These are phyloP conservation scores for Macrophomina phaseolina DNA, from an alignment of 2,329 filamentous ascomycete species.

Conservation along the genomic window DNA sequence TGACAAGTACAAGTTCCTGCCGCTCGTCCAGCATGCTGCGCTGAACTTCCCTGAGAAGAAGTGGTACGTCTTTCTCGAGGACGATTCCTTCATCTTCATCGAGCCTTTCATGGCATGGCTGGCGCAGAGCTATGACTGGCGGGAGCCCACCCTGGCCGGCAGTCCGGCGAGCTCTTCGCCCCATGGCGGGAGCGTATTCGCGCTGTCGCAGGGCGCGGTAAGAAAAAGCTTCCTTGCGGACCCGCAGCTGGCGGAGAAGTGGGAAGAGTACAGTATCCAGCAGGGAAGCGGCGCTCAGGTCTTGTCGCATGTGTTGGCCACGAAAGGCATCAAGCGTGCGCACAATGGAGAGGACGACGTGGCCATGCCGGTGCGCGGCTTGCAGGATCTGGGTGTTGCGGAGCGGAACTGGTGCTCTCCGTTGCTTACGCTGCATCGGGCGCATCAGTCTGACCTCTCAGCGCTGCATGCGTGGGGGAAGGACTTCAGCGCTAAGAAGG, in stretches of 20 bases:
- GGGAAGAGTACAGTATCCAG: conserved; percentile 39
- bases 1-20: conserved; percentile 65
- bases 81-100: conserved; percentile 46
- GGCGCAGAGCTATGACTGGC: conserved; percentile 40
- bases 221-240: conserved; percentile 38
- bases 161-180: conserved; percentile 48
- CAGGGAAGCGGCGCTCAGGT: conserved; percentile 46
- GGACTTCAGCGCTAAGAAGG: conserved; percentile 28
- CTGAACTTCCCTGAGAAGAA: conserved; percentile 39
- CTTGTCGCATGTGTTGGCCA: conserved; percentile 44
- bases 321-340: conserved; percentile 38
- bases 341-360: conserved; percentile 43
- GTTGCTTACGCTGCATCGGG: conserved; percentile 47
- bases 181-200: conserved; percentile 51
- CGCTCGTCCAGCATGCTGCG: conserved; percentile 59
- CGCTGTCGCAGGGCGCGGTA: conserved; percentile 58
- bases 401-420: conserved; percentile 52
- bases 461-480: conserved; percentile 38
- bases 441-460: conserved; percentile 38
- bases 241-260: conserved; percentile 36
- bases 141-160: conserved; percentile 47
- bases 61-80: conserved; percentile 46
- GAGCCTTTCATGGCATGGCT: conserved; percentile 49
- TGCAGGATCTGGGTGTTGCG: conserved; percentile 40
- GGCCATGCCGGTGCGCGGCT: conserved; percentile 35